phyloP scores from a whole-genome alignment of 345 rosid species.

The Melaleuca quinquenervia region DNA sequence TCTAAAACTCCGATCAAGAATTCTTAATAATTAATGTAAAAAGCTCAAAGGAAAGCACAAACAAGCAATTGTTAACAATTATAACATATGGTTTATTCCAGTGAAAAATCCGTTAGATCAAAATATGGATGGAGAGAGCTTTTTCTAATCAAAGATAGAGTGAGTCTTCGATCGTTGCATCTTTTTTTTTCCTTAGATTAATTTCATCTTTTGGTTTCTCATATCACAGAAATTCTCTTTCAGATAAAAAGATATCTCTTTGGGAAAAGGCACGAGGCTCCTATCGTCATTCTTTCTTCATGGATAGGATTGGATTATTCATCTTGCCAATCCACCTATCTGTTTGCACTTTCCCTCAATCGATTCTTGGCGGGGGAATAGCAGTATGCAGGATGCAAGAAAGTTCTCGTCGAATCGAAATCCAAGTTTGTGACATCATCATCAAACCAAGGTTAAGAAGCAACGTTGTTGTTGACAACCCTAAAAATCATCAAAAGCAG shows the following conservation, averaged over 20 bases:
- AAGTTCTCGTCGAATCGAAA: not conserved
- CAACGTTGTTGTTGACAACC: fast-evolving
- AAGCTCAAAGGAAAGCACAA: not conserved
- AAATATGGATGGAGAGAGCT: not conserved
- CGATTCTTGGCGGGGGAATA: not conserved
- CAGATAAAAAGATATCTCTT: not conserved
- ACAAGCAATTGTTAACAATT: not conserved
- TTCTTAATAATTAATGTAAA: not conserved
- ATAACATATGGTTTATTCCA: not conserved
- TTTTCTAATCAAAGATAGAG: not conserved
- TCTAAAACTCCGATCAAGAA: not conserved
- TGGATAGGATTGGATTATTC: not conserved
- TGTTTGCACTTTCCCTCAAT: not conserved
- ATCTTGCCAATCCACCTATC: not conserved
- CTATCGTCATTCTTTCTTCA: too few relatives aligned
- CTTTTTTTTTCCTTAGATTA: not conserved
- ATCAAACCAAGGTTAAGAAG: not conserved
- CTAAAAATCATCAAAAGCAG: not conserved
- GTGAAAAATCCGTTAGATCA: not conserved
- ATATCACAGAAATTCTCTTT: not conserved
- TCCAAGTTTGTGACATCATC: not conserved
- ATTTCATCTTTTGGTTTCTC: not conserved
- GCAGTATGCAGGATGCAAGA: not conserved
- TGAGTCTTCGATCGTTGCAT: not conserved
- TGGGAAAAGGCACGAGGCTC: too few relatives aligned